Conservation (phyloP, 176 grass and related monocot species). For the Carex cristatella region DNA sequence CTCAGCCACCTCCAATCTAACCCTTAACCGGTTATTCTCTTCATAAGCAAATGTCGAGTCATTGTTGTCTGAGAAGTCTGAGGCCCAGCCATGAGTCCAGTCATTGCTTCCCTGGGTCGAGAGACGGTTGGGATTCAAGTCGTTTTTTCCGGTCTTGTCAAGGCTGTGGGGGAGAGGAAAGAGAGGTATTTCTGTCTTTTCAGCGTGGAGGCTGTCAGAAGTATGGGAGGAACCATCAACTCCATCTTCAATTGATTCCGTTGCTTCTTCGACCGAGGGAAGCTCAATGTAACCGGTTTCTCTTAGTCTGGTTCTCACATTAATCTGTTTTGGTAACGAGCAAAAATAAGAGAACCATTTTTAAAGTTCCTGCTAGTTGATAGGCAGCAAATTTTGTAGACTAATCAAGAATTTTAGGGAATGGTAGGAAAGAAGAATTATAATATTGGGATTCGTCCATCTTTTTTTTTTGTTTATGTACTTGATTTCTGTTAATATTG, state of each 20-base stretch:
- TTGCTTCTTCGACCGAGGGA: conserved; percentile 48
- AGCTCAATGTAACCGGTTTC: conserved; percentile 41
- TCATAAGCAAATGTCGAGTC: conserved; percentile 62
- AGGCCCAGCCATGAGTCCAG: conserved; percentile 64
- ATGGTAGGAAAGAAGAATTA: conserved; percentile 3
- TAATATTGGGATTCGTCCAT: neutral
- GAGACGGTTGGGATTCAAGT: conserved; percentile 35
- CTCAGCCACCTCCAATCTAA: conserved; percentile 80
- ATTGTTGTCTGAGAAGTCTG: conserved; percentile 48
- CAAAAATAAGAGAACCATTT: neutral
- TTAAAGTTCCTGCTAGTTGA: neutral
- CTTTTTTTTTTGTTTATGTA: neutral
- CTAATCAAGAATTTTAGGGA: neutral
- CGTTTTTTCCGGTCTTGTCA: conserved; percentile 43
- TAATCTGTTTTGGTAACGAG: conserved; percentile 46
- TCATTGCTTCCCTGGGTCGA: conserved; percentile 72
- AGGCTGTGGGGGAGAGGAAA: conserved; percentile 32
- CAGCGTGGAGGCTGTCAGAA: conserved; percentile 67
- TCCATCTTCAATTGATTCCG: conserved; percentile 72
- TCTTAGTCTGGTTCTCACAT: conserved; percentile 59
- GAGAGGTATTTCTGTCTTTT: conserved; percentile 72
- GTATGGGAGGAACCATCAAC: conserved; percentile 72
- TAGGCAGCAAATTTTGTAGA: neutral
- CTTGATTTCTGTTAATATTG: neutral
- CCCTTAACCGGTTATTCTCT: conserved; percentile 64